These are phyloP conservation scores for Candida takata DNA, from an alignment of 805 yeast species.

Conservation along the genomic window DNA sequence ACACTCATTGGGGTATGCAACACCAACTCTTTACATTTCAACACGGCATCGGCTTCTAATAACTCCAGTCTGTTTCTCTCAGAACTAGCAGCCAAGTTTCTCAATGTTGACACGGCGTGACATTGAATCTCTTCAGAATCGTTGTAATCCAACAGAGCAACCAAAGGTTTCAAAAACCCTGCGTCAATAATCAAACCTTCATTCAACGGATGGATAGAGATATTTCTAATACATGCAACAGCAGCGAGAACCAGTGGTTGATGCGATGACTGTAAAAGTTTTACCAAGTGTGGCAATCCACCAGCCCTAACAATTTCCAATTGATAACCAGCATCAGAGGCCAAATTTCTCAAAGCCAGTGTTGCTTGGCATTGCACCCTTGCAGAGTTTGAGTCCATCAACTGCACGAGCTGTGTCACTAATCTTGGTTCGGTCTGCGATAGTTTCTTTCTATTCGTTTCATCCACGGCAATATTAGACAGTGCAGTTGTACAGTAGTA, in stretches of 20 bases:
- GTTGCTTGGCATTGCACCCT: conserved; percentile 99
- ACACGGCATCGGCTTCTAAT: conserved; percentile 92
- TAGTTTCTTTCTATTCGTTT: conserved; percentile 77
- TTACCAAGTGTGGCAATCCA: conserved; percentile 90
- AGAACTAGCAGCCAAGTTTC: conserved; percentile 93
- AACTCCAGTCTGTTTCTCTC: conserved; percentile 89
- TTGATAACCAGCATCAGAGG: conserved; percentile 93
- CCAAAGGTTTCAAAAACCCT: conserved; percentile 90
- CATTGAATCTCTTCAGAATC: conserved; percentile 97
- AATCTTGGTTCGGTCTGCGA: conserved; percentile 90
- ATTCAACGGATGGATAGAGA: conserved; percentile 92
- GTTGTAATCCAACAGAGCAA: conserved; percentile 70
- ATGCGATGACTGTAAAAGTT: conserved; percentile 78
- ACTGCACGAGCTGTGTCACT: conserved; percentile 76
- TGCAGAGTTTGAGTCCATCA: conserved; percentile 91
- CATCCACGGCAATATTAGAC: conserved; percentile 96
- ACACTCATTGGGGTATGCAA: conserved; percentile 83
- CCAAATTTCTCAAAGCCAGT: conserved; percentile 88
- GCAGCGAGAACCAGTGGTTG: conserved; percentile 93
- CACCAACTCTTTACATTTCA: conserved; percentile 84
- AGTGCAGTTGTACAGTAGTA: conserved; percentile 97
- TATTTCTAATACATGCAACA: conserved; percentile 96
- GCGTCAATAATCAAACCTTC: conserved; percentile 96
- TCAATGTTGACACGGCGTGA: conserved; percentile 92
- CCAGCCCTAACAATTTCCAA: conserved; percentile 93